Base-by-base conservation (phyloP, 352 stramenopile genomes). In the Phytophthora pisi region DNA sequence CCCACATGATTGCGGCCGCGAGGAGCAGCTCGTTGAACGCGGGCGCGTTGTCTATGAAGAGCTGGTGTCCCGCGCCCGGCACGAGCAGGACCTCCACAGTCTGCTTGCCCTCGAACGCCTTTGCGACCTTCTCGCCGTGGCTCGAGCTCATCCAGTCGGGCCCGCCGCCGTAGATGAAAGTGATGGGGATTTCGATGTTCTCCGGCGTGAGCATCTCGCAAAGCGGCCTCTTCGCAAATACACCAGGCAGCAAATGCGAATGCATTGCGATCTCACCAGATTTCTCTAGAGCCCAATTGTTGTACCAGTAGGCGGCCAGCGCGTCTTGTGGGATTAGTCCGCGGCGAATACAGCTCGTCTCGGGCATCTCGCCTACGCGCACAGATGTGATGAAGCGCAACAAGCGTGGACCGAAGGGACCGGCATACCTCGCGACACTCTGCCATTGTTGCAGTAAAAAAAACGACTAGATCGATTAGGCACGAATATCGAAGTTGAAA, bases 181-280 rank as follows among this genome's bases (percentile, higher is more conserved):
- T 91, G 57, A 91, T 83, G 5, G 84, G 84, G 47, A 88, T 64
- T 18, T 79, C 63, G 38, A 91, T 74, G 7, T 65, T 75, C 46
- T 76, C 63, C 1, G 84, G 84, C 7, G 77, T 84, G 23, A 93
- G 72, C 53, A 87, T 83, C 38, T 86, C 73, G 31, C 77, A 80
- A 26, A 93, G 66, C 8, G 84, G 81, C 34, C 78, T 82, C 56
- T 81, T 81, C 8, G 81, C 81, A 42, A 81, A 89, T 5, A 73
- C 81, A 3, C 81, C 81, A 43, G 84, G 84, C 6, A 82, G 53
- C 30, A 93, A 50, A 28, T 93, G 84, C 15, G 82, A 89, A 51
- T 87, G 74, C 79, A 92, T 92, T 5, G 74, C 79, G 43, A 89
- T 72, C 58, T 91, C 84, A 6, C 82, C 78, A 8, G 84, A 93